These are phyloP conservation scores for Ogataea hybrid DNA, from an alignment of 1,139 yeast species.

Conservation along the genomic window DNA sequence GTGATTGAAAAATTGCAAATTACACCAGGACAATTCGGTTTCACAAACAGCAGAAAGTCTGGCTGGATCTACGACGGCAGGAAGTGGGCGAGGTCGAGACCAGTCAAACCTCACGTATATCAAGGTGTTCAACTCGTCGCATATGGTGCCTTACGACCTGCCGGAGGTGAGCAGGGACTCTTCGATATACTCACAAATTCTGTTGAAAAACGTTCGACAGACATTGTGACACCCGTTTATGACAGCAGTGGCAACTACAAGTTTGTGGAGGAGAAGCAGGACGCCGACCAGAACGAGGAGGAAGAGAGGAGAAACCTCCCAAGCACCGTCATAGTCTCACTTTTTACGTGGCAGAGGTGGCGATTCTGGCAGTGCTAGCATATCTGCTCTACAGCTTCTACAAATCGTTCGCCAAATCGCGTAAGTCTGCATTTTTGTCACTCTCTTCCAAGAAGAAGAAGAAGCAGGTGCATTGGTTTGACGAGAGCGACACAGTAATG, in stretches of 20 bases:
- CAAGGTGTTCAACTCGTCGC: conserved; percentile 73
- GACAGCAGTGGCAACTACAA: conserved; percentile 7
- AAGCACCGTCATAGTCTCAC: conserved; percentile 9
- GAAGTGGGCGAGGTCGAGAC: conserved; percentile 50
- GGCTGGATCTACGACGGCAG: conserved; percentile 55
- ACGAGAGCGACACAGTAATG: conserved; percentile 33
- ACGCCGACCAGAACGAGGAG: conserved; percentile 1
- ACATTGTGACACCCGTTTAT: conserved; percentile 25
- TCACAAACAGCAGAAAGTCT: conserved; percentile 36
- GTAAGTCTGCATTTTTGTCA: conserved; percentile 29
- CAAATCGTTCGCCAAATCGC: conserved; percentile 16
- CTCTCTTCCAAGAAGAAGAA: conserved; percentile 39
- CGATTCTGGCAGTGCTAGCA: conserved; percentile 26
- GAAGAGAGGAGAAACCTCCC: conserved; percentile 3
- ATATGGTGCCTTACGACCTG: conserved; percentile 91
- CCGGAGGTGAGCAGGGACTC: conserved; percentile 71
- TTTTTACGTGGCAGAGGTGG: conserved; percentile 25
- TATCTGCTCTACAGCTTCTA: conserved; percentile 32
- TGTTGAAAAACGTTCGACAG: conserved; percentile 28
- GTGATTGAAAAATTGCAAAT: conserved; percentile 57
- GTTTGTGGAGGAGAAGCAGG: conserved; percentile 10
- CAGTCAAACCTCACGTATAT: conserved; percentile 79
- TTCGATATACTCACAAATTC: conserved; percentile 49
- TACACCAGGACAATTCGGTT: conserved; percentile 53
- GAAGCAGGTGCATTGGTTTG: conserved; percentile 62